Evolutionary conservation across 2,329 filamentous ascomycete genomes (phyloP).

Genomic region (Mollisiaceae sp.): DNA sequence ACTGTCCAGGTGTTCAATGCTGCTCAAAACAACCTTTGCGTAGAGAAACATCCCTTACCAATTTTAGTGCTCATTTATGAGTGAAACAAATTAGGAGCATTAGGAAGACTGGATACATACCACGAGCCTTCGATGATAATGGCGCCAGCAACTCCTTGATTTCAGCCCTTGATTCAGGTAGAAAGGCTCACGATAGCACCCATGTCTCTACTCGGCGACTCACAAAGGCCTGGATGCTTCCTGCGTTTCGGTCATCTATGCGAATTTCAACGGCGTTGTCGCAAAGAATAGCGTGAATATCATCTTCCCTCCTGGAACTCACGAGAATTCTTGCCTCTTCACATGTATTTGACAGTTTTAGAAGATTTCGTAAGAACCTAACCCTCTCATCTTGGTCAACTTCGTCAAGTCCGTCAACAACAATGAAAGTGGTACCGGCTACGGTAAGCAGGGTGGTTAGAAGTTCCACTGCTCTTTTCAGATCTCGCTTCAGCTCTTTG

Average conservation of each 20-base stretch:
- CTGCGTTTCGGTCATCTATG: constrained; percentile 14
- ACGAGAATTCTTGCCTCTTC: constrained; percentile 11
- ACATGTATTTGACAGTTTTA: constrained; percentile 4
- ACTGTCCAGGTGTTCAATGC: constrained; percentile 11
- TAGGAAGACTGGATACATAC: too few species aligned
- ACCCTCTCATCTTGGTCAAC: constrained; percentile 10
- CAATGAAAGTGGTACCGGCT: constrained; percentile 7
- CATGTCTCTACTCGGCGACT: too few species aligned
- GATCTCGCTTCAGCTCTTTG: constrained; percentile 10
- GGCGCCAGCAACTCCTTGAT: constrained; percentile 11
- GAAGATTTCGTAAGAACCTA: constrained; percentile 9
- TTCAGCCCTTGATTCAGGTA: constrained; percentile 7
- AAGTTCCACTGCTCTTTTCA: neutral
- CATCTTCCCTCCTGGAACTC: constrained; percentile 10
- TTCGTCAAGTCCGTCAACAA: constrained; percentile 19
- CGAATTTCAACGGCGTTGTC: constrained; percentile 7
- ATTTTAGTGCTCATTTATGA: too few species aligned
- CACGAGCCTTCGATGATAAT: constrained; percentile 11
- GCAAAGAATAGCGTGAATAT: constrained; percentile 1
- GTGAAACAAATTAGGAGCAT: too few species aligned
- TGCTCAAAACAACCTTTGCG: constrained; percentile 14
- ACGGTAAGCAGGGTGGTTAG: neutral
- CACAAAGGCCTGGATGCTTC: constrained; percentile 14
- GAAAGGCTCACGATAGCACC: neutral
- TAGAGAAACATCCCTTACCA: too few species aligned